Percentiles rank a stretch among this genome's conserved stretches.
Conservation (phyloP, 495 filamentous ascomycete genomes). For the Daldinia caldariorum region DNA sequence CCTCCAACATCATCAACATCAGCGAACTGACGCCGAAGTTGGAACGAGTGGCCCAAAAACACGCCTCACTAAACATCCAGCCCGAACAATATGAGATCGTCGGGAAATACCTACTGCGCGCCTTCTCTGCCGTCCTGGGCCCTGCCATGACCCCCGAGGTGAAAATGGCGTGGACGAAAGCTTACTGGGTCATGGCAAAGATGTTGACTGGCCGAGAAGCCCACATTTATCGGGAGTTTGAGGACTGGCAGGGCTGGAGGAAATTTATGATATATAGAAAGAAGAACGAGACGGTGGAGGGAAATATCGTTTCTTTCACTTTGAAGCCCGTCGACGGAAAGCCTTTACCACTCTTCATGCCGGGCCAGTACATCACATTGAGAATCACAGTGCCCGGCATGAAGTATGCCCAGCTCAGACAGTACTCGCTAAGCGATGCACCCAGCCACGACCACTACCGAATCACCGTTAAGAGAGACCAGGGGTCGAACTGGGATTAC, state of each 20-base stretch:
- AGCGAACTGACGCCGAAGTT: slow-evolving; percentile 70
- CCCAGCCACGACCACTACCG: slow-evolving; percentile 68
- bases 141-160: slow-evolving; percentile 72
- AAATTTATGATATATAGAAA: slow-evolving; percentile 71
- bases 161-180: slow-evolving; percentile 68
- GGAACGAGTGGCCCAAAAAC: slow-evolving; percentile 77
- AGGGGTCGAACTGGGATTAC: slow-evolving; percentile 49
- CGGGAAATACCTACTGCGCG: slow-evolving; percentile 70
- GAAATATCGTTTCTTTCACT: slow-evolving; percentile 69
- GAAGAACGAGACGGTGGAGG: slow-evolving; percentile 65
- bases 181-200: slow-evolving; percentile 70
- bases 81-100: slow-evolving; percentile 77
- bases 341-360: slow-evolving; percentile 68
- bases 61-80: slow-evolving; percentile 74
- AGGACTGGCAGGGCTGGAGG: slow-evolving; percentile 71
- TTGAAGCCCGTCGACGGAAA: slow-evolving; percentile 68
- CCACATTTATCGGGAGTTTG: slow-evolving; percentile 65
- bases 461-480: slow-evolving; percentile 74
- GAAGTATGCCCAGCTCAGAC: slow-evolving; percentile 68
- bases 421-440: slow-evolving; percentile 76
- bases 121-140: slow-evolving; percentile 73
- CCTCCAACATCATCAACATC: slow-evolving; percentile 74
- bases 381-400: slow-evolving; percentile 66
- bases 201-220: slow-evolving; percentile 71
- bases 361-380: slow-evolving; percentile 77